Base-by-base conservation (phyloP, 208 protist genomes). In the Porcisia deanei region DNA sequence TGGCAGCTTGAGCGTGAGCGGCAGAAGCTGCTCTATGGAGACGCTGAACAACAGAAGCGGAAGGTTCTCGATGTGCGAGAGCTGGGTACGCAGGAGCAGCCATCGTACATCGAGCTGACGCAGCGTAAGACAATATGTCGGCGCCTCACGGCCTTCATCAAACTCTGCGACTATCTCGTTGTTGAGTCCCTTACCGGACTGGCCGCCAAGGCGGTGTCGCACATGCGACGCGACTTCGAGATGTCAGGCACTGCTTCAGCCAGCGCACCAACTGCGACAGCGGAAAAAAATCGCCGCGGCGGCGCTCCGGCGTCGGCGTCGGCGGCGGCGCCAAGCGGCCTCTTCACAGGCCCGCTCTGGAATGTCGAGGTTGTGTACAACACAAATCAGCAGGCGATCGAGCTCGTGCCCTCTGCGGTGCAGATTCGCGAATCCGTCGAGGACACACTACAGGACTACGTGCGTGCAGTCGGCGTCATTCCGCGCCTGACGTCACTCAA, bases 111-210 rank as follows among this genome's bases (percentile, higher is more conserved):
- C 85, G 96, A 98, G 77, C 84, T 96, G 76, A 96, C 94, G 25
- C 92, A 98, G 83, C 94, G 93, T 55, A 94, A 95, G 80, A 89
- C 92, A 1, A 93, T 91, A 37, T 98, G 96, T 85, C 85, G 90
- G 49, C 94, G 94, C 7, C 90, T 99, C 43, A 96, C 94, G 6
- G 88, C 92, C 72, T 99, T 98, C 81, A 98, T 99, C 70, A 86
- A 90, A 58, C 87, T 99, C 52, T 97, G 92, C 73, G 98, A 99
- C 84, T 98, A 98, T 86, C 87, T 99, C 52, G 86, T 99, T 69
- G 92, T 98, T 61, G 87, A 96, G 80, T 95, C 93, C 71, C 71
- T 99, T 22, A 97, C 94, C 3, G 72, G 76, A 30, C 88, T 99
- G 30, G 90, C 91, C 6, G 79, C 90, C 54, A 94, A 94, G 69